Base-by-base conservation (phyloP, 495 filamentous ascomycete species). In the Hyaloscypha hepaticicola region DNA sequence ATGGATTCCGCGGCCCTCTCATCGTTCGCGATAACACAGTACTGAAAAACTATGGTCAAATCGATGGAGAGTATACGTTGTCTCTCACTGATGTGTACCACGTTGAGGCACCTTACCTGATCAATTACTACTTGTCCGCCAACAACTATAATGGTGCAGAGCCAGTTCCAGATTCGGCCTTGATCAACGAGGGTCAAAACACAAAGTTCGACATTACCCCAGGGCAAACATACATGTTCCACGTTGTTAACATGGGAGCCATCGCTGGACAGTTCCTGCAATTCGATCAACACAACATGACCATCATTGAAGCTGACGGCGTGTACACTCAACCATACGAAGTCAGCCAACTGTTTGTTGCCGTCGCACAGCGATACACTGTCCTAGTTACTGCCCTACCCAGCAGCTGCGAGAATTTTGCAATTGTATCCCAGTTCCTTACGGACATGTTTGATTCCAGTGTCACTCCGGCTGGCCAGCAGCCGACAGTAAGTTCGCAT, bases 191-290 rank as follows among this genome's bases (percentile, higher is more conserved):
- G 31, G 79, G 79, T 0, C 67, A 78, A 66, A 80, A 86, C 64
- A 68, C 78, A 9, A 83, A 76, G 22, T 64, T 91, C n/a, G 48
- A 76, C 2, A 80, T 91, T 0, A 64, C 84, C 55, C 83, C 91
- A 0, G 85, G 85, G 9, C 92, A 87, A 69, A 95, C 90, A 0
- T 96, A 96, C 64, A 76, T 93, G 16, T 80, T 96, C 69, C 86
- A 87, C 12, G 78, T 94, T 63, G 76, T 91, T 70, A 93, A 93
- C 71, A 34, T 57, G 24, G 87, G 83, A 4, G 86, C 87, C 9
- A 89, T 90, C 69, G 82, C 84, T 0, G 80, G 80, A 50, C 82
- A 87, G 58, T 81, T 88, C 69, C 73, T 92, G 68, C 89, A 89
- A 80, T 85, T 93, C 75, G 87, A 91, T 60, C 85, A 83, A 3